A percentile compares a stretch with the other conserved stretches of the same genome.
Conservation (phyloP, 305 asterid genomes). For the Rubia tinctorum region DNA sequence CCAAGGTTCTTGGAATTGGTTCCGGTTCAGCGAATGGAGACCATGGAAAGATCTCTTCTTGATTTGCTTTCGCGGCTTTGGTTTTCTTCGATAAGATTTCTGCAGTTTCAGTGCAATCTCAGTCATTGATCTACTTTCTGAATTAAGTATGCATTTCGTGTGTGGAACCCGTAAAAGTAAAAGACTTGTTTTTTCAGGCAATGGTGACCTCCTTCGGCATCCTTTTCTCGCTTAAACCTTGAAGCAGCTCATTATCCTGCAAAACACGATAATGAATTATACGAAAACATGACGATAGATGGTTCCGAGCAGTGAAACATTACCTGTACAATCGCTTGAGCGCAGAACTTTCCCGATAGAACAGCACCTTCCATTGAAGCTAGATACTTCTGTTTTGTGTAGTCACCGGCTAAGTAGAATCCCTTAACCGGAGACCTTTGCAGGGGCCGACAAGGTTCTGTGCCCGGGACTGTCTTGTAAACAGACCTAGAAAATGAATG, state of each 20-base stretch:
- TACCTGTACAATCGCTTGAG: constrained; percentile 94
- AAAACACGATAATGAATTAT: not conserved
- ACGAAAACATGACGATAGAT: not conserved
- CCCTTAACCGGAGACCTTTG: constrained; percentile 91
- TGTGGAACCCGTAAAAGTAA: not conserved
- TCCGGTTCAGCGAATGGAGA: constrained; percentile 7
- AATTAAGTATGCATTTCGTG: not conserved
- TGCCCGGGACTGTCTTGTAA: constrained; percentile 89
- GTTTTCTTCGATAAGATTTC: not conserved
- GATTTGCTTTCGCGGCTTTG: not conserved
- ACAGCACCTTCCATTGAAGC: constrained; percentile 99
- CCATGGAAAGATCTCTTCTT: not conserved
- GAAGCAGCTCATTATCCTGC: constrained; percentile 70
- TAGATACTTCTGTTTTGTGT: constrained; percentile 94
- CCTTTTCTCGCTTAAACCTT: constrained; percentile 38
- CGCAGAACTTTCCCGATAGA: constrained; percentile 94
- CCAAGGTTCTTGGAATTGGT: constrained; percentile 5
- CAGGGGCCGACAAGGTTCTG: constrained; percentile 92
- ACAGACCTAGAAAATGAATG: constrained; percentile 59
- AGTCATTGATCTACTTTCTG: not conserved
- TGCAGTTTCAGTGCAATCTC: not conserved
- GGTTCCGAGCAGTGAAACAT: not conserved
- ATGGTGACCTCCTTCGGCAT: constrained; percentile 52
- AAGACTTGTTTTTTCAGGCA: constrained; percentile 18
- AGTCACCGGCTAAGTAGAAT: constrained; percentile 96